phyloP scores from a whole-genome alignment of 176 grass and related monocot genomes.

The Oryza brachyantha region DNA sequence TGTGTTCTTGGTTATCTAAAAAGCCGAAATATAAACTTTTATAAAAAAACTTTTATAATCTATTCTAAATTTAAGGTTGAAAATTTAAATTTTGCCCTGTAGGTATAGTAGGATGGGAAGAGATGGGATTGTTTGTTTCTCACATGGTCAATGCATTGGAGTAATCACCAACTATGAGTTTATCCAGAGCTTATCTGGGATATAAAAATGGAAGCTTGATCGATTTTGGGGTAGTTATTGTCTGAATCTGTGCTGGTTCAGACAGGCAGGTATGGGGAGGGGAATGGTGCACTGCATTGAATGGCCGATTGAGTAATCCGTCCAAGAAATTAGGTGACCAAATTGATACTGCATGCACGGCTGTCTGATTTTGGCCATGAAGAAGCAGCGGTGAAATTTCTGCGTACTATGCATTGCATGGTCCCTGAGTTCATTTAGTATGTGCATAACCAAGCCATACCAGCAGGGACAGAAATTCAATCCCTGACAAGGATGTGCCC shows the following conservation, averaged over 20 bases:
- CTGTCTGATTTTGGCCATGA: slow-evolving; percentile 17
- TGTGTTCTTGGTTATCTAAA: too few relatives aligned
- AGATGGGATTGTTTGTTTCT: too few relatives aligned
- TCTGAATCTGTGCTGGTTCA: not conserved
- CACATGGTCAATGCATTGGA: not conserved
- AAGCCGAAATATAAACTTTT: too few relatives aligned
- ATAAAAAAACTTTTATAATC: too few relatives aligned
- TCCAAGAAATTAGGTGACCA: slow-evolving; percentile 37
- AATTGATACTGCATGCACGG: slow-evolving; percentile 33
- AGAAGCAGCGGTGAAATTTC: slow-evolving; percentile 19
- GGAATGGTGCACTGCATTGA: slow-evolving; percentile 20
- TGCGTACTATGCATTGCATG: not conserved
- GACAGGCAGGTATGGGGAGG: slow-evolving; percentile 28
- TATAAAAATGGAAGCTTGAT: not conserved
- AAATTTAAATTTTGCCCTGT: too few relatives aligned
- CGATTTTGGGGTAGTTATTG: not conserved
- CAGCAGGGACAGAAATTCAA: not conserved
- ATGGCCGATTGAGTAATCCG: slow-evolving; percentile 25
- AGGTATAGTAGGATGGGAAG: too few relatives aligned
- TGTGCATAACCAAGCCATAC: slow-evolving; percentile 1
- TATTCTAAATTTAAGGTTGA: too few relatives aligned
- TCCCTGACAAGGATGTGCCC: slow-evolving; percentile 34
- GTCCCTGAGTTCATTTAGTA: slow-evolving; percentile 41
- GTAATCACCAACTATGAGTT: not conserved
- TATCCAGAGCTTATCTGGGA: not conserved